Percentiles rank a stretch among this genome's conserved stretches.
Conservation (phyloP, 1,139 yeast species). For the Scheffersomyces cryptocercus region DNA sequence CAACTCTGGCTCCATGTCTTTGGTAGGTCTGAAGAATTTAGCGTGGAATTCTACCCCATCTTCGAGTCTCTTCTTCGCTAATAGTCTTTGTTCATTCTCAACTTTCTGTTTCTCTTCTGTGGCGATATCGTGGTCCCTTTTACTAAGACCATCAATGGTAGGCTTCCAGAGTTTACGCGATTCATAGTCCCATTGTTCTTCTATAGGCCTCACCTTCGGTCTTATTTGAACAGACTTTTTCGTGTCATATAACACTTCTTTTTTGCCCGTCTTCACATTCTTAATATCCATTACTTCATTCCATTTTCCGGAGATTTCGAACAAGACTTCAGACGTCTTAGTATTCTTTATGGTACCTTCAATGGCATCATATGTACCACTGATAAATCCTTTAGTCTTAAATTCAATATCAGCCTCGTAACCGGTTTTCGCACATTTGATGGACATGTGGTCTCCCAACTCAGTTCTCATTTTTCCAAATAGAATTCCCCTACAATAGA, state of each 20-base stretch:
- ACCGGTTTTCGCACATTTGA: constrained; percentile 63
- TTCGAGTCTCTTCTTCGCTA: constrained; percentile 72
- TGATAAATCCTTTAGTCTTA: constrained; percentile 90
- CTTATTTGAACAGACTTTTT: constrained; percentile 46
- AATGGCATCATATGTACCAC: constrained; percentile 90
- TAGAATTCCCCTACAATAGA: constrained; percentile 91
- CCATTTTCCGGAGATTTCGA: constrained; percentile 87
- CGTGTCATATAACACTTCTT: constrained; percentile 66
- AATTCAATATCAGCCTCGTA: constrained; percentile 84
- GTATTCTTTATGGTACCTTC: constrained; percentile 67
- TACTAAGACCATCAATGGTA: constrained; percentile 74
- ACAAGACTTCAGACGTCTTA: constrained; percentile 56
- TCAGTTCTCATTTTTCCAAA: constrained; percentile 90
- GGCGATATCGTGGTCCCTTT: constrained; percentile 76
- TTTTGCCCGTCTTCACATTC: constrained; percentile 49
- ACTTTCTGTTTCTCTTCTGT: constrained; percentile 85
- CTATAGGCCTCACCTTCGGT: constrained; percentile 76
- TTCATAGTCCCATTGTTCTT: constrained; percentile 79
- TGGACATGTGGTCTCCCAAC: constrained; percentile 84
- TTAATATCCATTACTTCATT: constrained; percentile 79
- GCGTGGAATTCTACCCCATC: constrained; percentile 84
- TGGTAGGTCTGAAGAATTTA: constrained; percentile 56
- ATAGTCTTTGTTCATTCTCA: constrained; percentile 77
- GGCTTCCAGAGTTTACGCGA: constrained; percentile 81
- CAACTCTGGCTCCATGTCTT: constrained; percentile 23